phyloP scores from a whole-genome alignment of 1,139 yeast genomes.

The Kodamaea ohmeri region DNA sequence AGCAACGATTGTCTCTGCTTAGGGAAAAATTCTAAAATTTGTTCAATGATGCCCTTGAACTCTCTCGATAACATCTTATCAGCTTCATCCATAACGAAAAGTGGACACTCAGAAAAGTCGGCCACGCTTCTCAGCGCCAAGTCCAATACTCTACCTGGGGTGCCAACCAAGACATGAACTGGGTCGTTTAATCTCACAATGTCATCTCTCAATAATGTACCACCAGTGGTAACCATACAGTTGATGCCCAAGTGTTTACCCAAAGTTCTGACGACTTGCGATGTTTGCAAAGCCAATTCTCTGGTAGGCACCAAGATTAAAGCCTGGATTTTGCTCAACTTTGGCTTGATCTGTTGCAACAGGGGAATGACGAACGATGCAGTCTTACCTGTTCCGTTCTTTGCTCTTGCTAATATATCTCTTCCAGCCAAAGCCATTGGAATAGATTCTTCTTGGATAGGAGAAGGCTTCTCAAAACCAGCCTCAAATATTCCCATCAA shows the following conservation, averaged over 20 bases:
- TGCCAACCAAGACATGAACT: constrained; percentile 87
- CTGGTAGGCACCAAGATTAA: constrained; percentile 89
- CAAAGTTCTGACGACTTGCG: constrained; percentile 95
- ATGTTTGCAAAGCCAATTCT: constrained; percentile 94
- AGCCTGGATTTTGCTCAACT: constrained; percentile 80
- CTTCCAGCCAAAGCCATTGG: constrained; percentile 95
- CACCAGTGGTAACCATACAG: constrained; percentile 99
- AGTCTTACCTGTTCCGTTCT: constrained; percentile 97
- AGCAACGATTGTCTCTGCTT: constrained; percentile 76
- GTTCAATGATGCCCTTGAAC: constrained; percentile 84
- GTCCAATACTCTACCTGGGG: constrained; percentile 96
- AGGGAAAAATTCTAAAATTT: constrained; percentile 81
- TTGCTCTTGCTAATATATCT: constrained; percentile 96
- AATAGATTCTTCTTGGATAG: constrained; percentile 96
- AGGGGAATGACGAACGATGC: constrained; percentile 94
- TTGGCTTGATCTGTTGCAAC: constrained; percentile 81
- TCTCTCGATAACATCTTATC: constrained; percentile 94
- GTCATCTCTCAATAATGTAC: constrained; percentile 92
- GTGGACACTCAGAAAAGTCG: constrained; percentile 80
- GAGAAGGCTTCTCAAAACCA: constrained; percentile 97
- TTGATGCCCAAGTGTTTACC: constrained; percentile 91
- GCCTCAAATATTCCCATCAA: constrained; percentile 99
- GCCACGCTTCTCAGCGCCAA: constrained; percentile 86
- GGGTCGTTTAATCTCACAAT: constrained; percentile 89
- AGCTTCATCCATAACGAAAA: constrained; percentile 98